Evolutionary conservation across 306 rosid genomes (phyloP), one percentile per base, ranked within the genome.

Genomic region (Hippophae tibetana): DNA sequence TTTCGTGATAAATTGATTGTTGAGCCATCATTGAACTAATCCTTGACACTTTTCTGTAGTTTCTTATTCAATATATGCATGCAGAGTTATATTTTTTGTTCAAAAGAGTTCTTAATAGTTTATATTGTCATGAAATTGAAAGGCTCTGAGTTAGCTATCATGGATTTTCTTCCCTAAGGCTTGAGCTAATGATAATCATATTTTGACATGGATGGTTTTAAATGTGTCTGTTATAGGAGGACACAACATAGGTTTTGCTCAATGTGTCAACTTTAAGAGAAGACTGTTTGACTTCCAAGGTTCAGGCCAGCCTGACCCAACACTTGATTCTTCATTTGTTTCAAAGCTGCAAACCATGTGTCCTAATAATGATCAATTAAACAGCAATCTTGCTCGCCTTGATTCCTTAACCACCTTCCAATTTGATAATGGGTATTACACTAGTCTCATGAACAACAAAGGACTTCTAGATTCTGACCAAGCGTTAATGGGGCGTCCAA

Each of bases 191-290:
- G 38, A 31, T 31, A 2, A 31, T 31, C 38, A 31, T 4, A 31
- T 31, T 31, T 31, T 31, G 38, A 31, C 38, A 31, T 31, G 38
- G 38, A 31, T 31, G 38, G 38, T 0, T 10, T 6, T 0, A 56
- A 12, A 7, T 43, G 1, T 57, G 13, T 57, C 9, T 18, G 23
- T 31, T 31, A 45, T 54, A 78, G 95, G 92, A 50, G 88, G 60
- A 48, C 95, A 87, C 62, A 84, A 89, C 10, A 70, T 87, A 61
- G 95, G 95, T 1, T 87, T 69, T 57, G 89, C 92, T 5, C 86
- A 72, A 14, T 87, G 95, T 72, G 61, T 74, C 63, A 75, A 76
- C 47, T 79, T 87, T 78, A 77, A 79, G 69, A 2, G 69, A 5
- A 84, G 95, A 13, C 86, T 87, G 25, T 87, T 81, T 57, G 31